Percentiles rank a stretch among this genome's conserved stretches.
Evolutionary conservation across 2,329 filamentous ascomycete species (phyloP).

Genomic region (Parastagonospora nodorum): DNA sequence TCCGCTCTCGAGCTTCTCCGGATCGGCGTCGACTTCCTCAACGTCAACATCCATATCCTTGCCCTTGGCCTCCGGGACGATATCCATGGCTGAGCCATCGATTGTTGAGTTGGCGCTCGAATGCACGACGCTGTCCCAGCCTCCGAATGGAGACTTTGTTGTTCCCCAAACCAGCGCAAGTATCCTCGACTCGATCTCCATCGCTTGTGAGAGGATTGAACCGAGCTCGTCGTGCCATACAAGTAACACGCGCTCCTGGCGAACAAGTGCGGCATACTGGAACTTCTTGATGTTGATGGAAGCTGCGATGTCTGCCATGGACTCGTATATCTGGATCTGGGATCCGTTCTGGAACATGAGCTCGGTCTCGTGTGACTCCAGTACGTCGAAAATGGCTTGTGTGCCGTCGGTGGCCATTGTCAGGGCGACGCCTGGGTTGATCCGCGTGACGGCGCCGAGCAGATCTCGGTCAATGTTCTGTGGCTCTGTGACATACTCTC

Average conservation of each 20-base stretch:
- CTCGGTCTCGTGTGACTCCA: constrained; percentile 51
- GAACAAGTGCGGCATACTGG: constrained; percentile 79
- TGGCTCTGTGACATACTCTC: constrained; percentile 66
- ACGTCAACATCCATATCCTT: constrained; percentile 28
- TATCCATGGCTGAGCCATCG: constrained; percentile 28
- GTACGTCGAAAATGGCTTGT: constrained; percentile 50
- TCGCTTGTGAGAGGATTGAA: constrained; percentile 70
- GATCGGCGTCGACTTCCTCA: constrained; percentile 44
- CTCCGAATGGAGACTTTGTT: constrained; percentile 51
- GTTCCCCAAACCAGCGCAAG: constrained; percentile 70
- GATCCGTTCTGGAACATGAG: constrained; percentile 48
- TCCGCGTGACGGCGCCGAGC: constrained; percentile 50
- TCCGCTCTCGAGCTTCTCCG: constrained; percentile 20
- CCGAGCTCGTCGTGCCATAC: constrained; percentile 82
- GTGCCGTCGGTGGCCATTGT: constrained; percentile 58
- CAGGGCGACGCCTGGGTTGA: constrained; percentile 55
- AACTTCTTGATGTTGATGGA: constrained; percentile 70
- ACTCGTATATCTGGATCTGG: constrained; percentile 55
- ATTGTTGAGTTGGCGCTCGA: constrained; percentile 29
- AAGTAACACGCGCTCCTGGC: constrained; percentile 70
- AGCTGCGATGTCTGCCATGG: constrained; percentile 48
- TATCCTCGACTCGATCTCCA: constrained; percentile 73
- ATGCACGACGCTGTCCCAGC: constrained; percentile 42
- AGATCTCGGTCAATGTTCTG: constrained; percentile 46
- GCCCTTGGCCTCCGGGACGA: constrained; percentile 13